phyloP scores from a whole-genome alignment of 139 green algal species.

The Diplosphaera chodatii region DNA sequence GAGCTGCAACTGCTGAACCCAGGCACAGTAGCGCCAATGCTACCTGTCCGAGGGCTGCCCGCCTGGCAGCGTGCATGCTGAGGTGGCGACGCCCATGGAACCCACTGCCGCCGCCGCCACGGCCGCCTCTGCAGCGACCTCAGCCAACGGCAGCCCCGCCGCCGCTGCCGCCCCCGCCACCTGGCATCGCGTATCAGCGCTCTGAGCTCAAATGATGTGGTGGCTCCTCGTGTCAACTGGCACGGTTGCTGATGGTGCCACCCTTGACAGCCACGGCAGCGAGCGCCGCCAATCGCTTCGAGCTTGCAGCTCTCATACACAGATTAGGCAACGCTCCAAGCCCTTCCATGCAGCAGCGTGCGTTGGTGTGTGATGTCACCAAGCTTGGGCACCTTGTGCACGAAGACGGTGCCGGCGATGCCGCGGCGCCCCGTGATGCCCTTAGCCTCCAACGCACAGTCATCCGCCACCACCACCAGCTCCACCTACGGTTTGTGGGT shows the following conservation, averaged over 20 bases:
- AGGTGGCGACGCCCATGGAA: conserved; percentile 66
- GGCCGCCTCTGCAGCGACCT: conserved; percentile 44
- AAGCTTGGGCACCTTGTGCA: conserved; percentile 74
- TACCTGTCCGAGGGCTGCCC: conserved; percentile 21
- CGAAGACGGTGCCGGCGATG: conserved; percentile 77
- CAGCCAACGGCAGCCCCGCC: conserved; percentile 36
- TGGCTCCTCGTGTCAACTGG: no score
- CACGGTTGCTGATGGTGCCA: no score
- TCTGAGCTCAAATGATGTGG: no score
- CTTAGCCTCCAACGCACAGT: conserved; percentile 59
- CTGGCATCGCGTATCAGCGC: no score
- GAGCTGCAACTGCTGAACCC: no score
- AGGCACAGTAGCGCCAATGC: no score
- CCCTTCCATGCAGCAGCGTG: no score
- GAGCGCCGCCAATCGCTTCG: no score
- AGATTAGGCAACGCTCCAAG: no score
- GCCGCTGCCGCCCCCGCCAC: conserved; percentile 70
- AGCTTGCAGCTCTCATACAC: no score
- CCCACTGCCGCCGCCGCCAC: conserved; percentile 25
- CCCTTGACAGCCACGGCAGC: no score
- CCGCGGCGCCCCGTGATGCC: conserved; percentile 62
- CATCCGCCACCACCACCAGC: conserved; percentile 72
- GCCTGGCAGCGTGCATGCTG: conserved; percentile 63
- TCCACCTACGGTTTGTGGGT: conserved; percentile 55
- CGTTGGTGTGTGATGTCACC: no score